phyloP scores from a whole-genome alignment of 2,329 filamentous ascomycete species.

The Exophiala bonariae region DNA sequence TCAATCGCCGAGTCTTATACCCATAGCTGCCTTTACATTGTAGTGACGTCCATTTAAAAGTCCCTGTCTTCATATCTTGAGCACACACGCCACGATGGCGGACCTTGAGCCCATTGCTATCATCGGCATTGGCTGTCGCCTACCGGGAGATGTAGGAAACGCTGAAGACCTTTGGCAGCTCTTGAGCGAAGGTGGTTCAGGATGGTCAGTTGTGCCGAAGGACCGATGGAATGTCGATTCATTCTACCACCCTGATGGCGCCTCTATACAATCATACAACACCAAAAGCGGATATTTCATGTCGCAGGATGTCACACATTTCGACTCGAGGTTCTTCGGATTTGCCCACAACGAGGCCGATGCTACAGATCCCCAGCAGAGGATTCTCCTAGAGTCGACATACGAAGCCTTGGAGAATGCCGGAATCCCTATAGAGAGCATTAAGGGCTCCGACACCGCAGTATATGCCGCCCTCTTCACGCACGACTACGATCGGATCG shows the following conservation, averaged over 20 bases:
- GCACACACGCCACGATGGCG: no score
- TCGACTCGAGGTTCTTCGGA: slow-evolving; percentile 31
- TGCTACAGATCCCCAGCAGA: slow-evolving; percentile 29
- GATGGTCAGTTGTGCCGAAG: slow-evolving; percentile 23
- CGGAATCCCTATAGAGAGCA: slow-evolving; percentile 23
- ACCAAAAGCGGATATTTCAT: slow-evolving; percentile 14
- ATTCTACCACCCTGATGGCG: slow-evolving; percentile 25
- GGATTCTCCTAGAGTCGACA: slow-evolving; percentile 27
- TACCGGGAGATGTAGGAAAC: slow-evolving; percentile 27
- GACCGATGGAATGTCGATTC: slow-evolving; percentile 29
- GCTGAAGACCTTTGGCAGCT: slow-evolving; percentile 29
- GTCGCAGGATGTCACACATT: slow-evolving; percentile 25
- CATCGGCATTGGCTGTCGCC: slow-evolving; percentile 28
- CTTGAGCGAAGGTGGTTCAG: slow-evolving; percentile 14
- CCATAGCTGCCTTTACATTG: no score
- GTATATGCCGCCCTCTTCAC: slow-evolving; percentile 35
- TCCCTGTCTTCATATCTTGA: no score
- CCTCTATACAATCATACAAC: background rate
- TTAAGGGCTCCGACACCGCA: slow-evolving; percentile 33
- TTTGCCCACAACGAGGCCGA: slow-evolving; percentile 25
- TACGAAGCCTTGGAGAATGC: slow-evolving; percentile 19
- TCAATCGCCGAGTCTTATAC: no score
- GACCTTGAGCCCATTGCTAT: slow-evolving; percentile 29
- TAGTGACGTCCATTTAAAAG: no score
- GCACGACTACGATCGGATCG: slow-evolving; percentile 32